Evolutionary conservation across 2,329 filamentous ascomycete species (phyloP), one percentile per base, ranked within the genome.

Genomic region (Pseudocercospora eumusae): DNA sequence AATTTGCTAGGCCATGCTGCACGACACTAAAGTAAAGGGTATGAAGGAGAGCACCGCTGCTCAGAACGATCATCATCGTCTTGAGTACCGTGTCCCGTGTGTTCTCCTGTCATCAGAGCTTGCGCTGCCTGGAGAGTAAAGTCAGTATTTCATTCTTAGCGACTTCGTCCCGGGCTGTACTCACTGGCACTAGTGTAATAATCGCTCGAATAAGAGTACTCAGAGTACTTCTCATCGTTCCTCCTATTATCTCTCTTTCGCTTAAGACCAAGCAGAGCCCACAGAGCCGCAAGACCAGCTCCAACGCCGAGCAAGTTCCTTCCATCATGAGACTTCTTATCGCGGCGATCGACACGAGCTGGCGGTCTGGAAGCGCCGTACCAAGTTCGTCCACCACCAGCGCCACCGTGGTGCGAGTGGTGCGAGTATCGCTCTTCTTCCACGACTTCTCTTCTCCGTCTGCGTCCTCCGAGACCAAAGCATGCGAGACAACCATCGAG

Each of bases 361-460:
- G 68, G 54, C 55, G 70, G 75, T 31, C 74, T 54, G 23, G 63
- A 60, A 13, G 77, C 73, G 53, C 80, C 80, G 60, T 82, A 80
- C 80, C 80, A 82, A 21, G 71, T 75, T 28, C 79, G 80, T 67
- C 82, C 78, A 40, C 66, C 70, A 20, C 81, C 80, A 49, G 64
- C 66, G 27, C 81, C 78, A 50, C 81, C 82, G n/a, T 54, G 52
- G 18, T 40, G 52, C 56, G 79, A 76, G 69, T 80, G 78, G 58
- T 85, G 82, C 64, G 86, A 83, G 67, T 84, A 84, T 73, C 90
- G 86, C 72, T 75, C 73, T 59, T 90, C 86, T 69, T 83, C 80
- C 59, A 86, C 79, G 53, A 88, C 86, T 69, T 87, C 83, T 28
- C 77, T 77, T 57, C 76, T 77, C 66, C 76, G 77, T 66, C 78